Evolutionary conservation across 805 yeast species (phyloP).

Genomic region (Candida anglica): DNA sequence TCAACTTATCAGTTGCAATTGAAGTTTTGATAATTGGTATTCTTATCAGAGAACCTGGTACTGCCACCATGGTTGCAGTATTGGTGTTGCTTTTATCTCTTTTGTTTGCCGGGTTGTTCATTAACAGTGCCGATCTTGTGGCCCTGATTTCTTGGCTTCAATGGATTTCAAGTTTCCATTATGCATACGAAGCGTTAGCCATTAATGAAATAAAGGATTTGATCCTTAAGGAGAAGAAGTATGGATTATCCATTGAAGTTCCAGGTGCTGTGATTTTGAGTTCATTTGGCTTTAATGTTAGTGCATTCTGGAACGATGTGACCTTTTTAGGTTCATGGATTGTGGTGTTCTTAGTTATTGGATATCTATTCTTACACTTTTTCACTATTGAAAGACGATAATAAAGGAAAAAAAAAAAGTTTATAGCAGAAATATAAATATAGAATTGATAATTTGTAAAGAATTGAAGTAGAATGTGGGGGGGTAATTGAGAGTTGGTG

Average conservation of each 20-base stretch:
- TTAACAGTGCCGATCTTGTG: constrained; percentile 64
- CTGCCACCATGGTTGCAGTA: constrained; percentile 86
- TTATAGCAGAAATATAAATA: not conserved
- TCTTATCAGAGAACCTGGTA: constrained; percentile 81
- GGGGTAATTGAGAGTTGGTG: not conserved
- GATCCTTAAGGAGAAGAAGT: constrained; percentile 80
- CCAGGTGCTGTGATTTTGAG: constrained; percentile 97
- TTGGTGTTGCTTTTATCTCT: constrained; percentile 78
- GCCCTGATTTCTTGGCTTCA: constrained; percentile 68
- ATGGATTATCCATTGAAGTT: constrained; percentile 89
- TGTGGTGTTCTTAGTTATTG: constrained; percentile 55
- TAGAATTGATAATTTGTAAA: no score
- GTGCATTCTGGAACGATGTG: constrained; percentile 68
- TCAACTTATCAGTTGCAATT: constrained; percentile 82
- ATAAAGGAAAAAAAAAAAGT: not conserved
- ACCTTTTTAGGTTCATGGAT: constrained; percentile 56
- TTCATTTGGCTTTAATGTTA: constrained; percentile 89
- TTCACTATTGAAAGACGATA: constrained; percentile 74
- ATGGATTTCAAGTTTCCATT: constrained; percentile 87
- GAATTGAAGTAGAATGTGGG: no score
- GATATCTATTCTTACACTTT: constrained; percentile 70
- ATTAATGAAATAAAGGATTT: constrained; percentile 91
- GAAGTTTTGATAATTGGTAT: constrained; percentile 88
- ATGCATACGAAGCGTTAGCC: constrained; percentile 88
- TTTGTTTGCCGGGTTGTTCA: constrained; percentile 89